Percentiles rank a stretch among this genome's conserved stretches.
Conservation (phyloP, 2,329 filamentous ascomycete genomes). For the Myotisia sp. region DNA sequence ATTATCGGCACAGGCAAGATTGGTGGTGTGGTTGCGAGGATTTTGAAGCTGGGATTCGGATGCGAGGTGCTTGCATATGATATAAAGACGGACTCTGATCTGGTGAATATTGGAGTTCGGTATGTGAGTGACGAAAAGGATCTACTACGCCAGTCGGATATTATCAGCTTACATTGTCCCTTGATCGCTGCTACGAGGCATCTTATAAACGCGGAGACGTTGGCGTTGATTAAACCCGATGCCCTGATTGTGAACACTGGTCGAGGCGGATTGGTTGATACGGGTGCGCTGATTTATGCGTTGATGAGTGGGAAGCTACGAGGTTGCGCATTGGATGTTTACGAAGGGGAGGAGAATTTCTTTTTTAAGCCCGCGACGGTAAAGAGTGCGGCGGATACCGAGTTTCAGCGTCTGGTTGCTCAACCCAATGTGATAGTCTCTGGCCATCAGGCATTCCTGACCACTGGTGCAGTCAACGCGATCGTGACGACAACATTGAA, state of each 20-base stretch:
- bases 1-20: slow-evolving; percentile 53
- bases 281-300: slow-evolving; percentile 43
- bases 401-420: slow-evolving; percentile 51
- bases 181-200: slow-evolving; percentile 46
- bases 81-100: slow-evolving; percentile 38
- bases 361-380: slow-evolving; percentile 54
- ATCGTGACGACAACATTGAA: slow-evolving; percentile 51
- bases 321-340: slow-evolving; percentile 53
- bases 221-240: slow-evolving; percentile 44
- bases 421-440: slow-evolving; percentile 55
- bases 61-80: slow-evolving; percentile 50
- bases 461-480: slow-evolving; percentile 48
- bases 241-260: slow-evolving; percentile 55
- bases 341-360: slow-evolving; percentile 45
- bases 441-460: slow-evolving; percentile 58
- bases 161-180: slow-evolving; percentile 53
- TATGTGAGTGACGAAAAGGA: slow-evolving; percentile 42
- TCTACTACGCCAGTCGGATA: slow-evolving; percentile 43
- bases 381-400: slow-evolving; percentile 52
- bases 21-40: slow-evolving; percentile 46
- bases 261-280: slow-evolving; percentile 50
- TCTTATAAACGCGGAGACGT: slow-evolving; percentile 43
- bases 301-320: slow-evolving; percentile 48
- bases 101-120: slow-evolving; percentile 34
- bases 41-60: slow-evolving; percentile 48